Evolutionary conservation across 139 green algal species (phyloP), one percentile per base, ranked within the genome.

Genomic region (Astrephomene gubernaculifera): DNA sequence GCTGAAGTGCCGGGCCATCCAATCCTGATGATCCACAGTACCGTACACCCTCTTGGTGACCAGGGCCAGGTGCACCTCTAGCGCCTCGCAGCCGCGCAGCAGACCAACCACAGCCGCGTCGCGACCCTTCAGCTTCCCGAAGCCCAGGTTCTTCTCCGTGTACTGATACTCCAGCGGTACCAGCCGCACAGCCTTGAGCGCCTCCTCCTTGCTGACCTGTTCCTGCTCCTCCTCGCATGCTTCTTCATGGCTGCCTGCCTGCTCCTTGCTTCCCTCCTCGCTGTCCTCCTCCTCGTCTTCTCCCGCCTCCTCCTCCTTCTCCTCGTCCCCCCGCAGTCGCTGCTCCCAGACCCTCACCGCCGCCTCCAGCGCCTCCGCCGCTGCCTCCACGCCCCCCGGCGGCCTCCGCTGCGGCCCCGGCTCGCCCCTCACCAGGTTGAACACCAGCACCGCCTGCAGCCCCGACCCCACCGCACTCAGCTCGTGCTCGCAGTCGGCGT

Each of bases 401-500:
- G 53, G 25, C 74, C 9, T 2, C 63, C 8, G 64, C 9, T 3
- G 45, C 31, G 71, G 1, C 45, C 6, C 73, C 5, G 31, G 53
- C 4, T 33, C 75, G 0, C 22, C 8, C 10, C 36, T 35, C 29
- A 85, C 68, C 21, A 89, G 74, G 67, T 89, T 89, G 75, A 82
- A 85, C 49, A 53, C 53, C 52, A 89, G 84, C 53, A 81, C 41
- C 10, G 75, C 14, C 17, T 75, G 84, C 38, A 81, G 25, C 7
- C 84, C 84, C 2, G 35, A 22, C 2, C 38, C 81, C 31, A 89
- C 27, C 41, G 67, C 35, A 2, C 4, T 60, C 53, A 89, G 68
- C 84, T 89, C 75, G 75, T 89, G 84, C 39, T 85, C 75, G 70
- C 84, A 89, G 41, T 89, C 84, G 41, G 75, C 54, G 45, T 60